phyloP scores from a whole-genome alignment of 1,284 basidiomycete species.

The Mrakiaceae sp. region DNA sequence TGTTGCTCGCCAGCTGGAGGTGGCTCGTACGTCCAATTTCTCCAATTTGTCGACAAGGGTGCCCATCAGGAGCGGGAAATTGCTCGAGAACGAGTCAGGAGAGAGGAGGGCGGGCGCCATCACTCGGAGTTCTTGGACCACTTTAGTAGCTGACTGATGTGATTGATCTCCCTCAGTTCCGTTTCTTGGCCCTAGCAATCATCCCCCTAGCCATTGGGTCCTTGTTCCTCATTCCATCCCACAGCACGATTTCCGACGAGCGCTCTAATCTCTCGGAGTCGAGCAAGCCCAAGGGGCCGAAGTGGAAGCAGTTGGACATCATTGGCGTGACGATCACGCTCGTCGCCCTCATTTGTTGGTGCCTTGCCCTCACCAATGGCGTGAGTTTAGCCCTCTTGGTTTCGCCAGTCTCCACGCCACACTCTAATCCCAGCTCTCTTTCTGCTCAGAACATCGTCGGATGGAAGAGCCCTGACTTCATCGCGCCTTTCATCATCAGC shows the following conservation, averaged over 20 bases:
- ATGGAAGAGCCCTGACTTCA: slow-evolving; percentile 21
- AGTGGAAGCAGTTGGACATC: slow-evolving; percentile 21
- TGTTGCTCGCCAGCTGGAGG: slow-evolving; percentile 25
- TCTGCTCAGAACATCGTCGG: slow-evolving; percentile 16
- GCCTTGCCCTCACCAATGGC: slow-evolving; percentile 20
- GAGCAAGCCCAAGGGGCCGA: slow-evolving; percentile 9
- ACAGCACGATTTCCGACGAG: not conserved
- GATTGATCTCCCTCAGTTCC: slow-evolving; percentile 25
- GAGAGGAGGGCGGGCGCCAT: slow-evolving; percentile 17
- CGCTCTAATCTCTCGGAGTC: not conserved
- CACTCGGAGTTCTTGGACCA: slow-evolving; percentile 29
- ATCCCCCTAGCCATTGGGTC: slow-evolving; percentile 26
- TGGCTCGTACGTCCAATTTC: not conserved
- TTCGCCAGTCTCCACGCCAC: not conserved
- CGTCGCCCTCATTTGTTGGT: slow-evolving; percentile 19
- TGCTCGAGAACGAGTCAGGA: too few species aligned
- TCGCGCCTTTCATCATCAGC: slow-evolving; percentile 28
- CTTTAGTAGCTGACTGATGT: slow-evolving; percentile 25
- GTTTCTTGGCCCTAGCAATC: slow-evolving; percentile 30
- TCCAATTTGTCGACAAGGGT: too few species aligned
- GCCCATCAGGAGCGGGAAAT: too few species aligned
- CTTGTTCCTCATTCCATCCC: slow-evolving; percentile 30
- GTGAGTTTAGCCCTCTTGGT: not conserved
- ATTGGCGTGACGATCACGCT: slow-evolving; percentile 21
- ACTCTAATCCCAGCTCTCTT: not conserved